These are phyloP conservation scores for Camelina laxa DNA, from an alignment of 345 rosid species.

Conservation along the genomic window DNA sequence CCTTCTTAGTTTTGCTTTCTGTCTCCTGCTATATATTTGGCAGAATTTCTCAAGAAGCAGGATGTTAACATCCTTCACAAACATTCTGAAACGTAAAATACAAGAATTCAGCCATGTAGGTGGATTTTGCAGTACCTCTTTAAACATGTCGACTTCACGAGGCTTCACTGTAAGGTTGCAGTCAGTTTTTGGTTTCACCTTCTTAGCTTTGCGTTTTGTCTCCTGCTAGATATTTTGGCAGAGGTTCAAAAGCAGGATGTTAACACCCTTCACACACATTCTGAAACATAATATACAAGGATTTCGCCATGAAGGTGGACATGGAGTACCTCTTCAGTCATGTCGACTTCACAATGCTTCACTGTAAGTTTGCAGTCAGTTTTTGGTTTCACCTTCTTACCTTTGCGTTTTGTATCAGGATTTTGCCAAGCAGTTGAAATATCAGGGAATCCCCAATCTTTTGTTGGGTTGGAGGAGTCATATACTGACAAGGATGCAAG, in stretches of 20 bases:
- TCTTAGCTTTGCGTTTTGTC: constrained; percentile 44
- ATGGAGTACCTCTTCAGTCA: constrained; percentile 58
- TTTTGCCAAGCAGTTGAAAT: constrained; percentile 48
- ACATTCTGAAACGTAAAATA: constrained; percentile 1
- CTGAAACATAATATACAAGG: background rate
- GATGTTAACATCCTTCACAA: constrained; percentile 9
- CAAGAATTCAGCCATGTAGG: constrained; percentile 15
- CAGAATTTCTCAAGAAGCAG: constrained; percentile 14
- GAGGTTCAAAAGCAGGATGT: background rate
- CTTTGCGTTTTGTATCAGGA: constrained; percentile 43
- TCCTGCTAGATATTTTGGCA: background rate
- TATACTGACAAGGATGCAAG: constrained; percentile 71
- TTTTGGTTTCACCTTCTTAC: constrained; percentile 45
- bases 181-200: constrained; percentile 41
- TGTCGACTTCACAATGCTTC: constrained; percentile 39
- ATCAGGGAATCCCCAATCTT: constrained; percentile 85
- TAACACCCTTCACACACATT: background rate
- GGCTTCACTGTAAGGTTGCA: constrained; percentile 32
- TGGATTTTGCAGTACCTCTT: constrained; percentile 55
- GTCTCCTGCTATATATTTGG: constrained; percentile 4
- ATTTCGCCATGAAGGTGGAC: constrained; percentile 11
- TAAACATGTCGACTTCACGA: constrained; percentile 43
- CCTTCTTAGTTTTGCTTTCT: constrained; percentile 34
- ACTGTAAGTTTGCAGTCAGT: constrained; percentile 27
- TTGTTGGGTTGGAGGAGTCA: constrained; percentile 88